Evolutionary conservation across 2,329 filamentous ascomycete genomes (phyloP).

Genomic region (Phialophora verrucosa): DNA sequence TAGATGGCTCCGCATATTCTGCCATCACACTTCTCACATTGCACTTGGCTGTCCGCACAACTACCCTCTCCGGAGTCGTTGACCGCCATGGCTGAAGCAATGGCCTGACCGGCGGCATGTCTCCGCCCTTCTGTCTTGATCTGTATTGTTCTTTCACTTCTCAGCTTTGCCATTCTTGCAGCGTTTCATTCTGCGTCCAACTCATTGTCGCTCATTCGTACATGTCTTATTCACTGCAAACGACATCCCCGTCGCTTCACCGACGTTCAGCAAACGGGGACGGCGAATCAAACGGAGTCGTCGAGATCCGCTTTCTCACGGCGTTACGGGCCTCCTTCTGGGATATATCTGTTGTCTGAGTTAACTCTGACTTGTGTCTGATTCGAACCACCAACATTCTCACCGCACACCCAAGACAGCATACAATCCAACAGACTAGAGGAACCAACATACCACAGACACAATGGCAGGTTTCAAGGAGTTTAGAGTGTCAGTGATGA

Average conservation of each 20-base stretch:
- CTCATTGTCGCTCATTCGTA: constrained; percentile 3
- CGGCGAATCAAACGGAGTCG: constrained; percentile 4
- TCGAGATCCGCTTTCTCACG: constrained; percentile 1
- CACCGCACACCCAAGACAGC: not conserved
- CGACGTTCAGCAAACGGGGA: not conserved
- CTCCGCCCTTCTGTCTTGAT: not conserved
- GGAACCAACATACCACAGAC: not conserved
- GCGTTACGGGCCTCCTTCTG: not conserved
- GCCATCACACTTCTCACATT: constrained; percentile 8
- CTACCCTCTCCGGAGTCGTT: not conserved
- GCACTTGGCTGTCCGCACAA: constrained; percentile 13
- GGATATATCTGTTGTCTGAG: not conserved
- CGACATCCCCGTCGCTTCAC: constrained; percentile 1
- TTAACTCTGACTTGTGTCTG: constrained; percentile 4
- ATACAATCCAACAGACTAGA: not conserved
- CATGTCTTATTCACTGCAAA: not conserved
- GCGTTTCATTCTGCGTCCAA: constrained; percentile 9
- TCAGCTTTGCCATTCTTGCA: not conserved
- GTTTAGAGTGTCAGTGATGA: constrained; percentile 22
- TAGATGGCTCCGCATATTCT: constrained; percentile 16
- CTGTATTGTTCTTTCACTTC: constrained; percentile 5
- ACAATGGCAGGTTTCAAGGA: constrained; percentile 20
- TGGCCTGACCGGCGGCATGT: constrained; percentile 4
- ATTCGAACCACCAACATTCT: not conserved
- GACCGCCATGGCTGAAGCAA: constrained; percentile 8